These are phyloP conservation scores for Zygosaccharomyces bisporus DNA, from an alignment of 805 yeast species.

Conservation along the genomic window DNA sequence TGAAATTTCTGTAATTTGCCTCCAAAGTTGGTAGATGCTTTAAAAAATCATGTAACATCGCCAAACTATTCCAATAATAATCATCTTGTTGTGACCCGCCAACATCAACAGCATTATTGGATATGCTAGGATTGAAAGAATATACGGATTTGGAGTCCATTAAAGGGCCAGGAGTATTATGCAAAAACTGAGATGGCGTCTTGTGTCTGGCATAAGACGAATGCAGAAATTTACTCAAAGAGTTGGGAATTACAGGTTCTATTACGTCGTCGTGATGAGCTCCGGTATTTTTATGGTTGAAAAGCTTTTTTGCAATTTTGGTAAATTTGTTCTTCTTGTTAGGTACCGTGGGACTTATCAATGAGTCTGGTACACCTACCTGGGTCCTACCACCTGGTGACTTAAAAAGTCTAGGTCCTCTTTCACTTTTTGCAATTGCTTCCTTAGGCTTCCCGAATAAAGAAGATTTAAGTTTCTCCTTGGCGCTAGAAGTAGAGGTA, in stretches of 20 bases:
- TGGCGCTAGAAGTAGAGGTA: slow-evolving; percentile 16
- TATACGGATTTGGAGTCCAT: slow-evolving; percentile 31
- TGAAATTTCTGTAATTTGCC: slow-evolving; percentile 31
- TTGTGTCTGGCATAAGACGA: slow-evolving; percentile 33
- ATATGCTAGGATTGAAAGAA: slow-evolving; percentile 25
- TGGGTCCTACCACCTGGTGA: slow-evolving; percentile 13
- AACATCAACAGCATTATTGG: slow-evolving; percentile 21
- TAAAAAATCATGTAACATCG: slow-evolving; percentile 32
- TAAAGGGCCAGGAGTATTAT: slow-evolving; percentile 24
- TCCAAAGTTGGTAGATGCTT: slow-evolving; percentile 33
- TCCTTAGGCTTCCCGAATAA: slow-evolving; percentile 15
- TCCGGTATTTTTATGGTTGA: slow-evolving; percentile 24
- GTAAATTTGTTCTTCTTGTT: slow-evolving; percentile 20
- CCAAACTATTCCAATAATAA: slow-evolving; percentile 16
- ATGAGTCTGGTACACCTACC: slow-evolving; percentile 10
- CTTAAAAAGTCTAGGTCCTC: slow-evolving; percentile 15
- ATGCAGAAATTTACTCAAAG: slow-evolving; percentile 33
- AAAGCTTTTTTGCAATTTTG: slow-evolving; percentile 27
- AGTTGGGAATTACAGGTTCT: slow-evolving; percentile 28
- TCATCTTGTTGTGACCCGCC: slow-evolving; percentile 15
- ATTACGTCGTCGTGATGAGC: slow-evolving; percentile 19
- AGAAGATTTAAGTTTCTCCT: slow-evolving; percentile 15
- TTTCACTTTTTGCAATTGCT: slow-evolving; percentile 14
- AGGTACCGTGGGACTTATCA: slow-evolving; percentile 12
- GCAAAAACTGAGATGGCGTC: slow-evolving; percentile 32